Base-by-base conservation (phyloP, 345 rosid genomes). In the Microcos paniculata region DNA sequence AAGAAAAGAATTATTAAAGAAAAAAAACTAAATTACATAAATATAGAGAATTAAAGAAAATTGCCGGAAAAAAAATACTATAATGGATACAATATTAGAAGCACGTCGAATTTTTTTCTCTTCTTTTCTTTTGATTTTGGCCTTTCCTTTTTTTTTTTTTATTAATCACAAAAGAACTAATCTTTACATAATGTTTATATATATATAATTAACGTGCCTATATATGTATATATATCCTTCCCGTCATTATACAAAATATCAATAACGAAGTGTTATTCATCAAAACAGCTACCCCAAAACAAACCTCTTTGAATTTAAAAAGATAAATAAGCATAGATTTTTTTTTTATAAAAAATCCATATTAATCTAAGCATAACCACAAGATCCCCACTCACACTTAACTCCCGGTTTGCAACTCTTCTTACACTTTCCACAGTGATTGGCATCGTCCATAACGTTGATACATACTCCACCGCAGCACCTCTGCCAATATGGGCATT, bases 361-460 rank as follows among this genome's bases (percentile, higher is more conserved):
- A 8, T 16, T 51, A 1, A 16, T 18, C 53, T 76, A 93, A 81
- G 91, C 91, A 77, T 93, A 88, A 53, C 93, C 98, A 66, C 96
- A 90, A 19, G 52, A 70, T 38, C 94, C 96, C 73, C 61, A 84
- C 62, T 82, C 86, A 61, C 96, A 93, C 68, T 67, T 71, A 18
- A 78, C 63, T 68, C 93, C 90, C 0, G 40, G 28, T 15, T 79
- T 68, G 71, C 98, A 90, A 62, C 76, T 74, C 21, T 62, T 80
- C 62, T 71, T 77, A 84, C 96, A 90, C 80, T 88, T 81, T 35
- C 96, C 96, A 75, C 96, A 93, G 48, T 87, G 81, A 31, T 75
- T 71, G 0, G 57, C 74, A 76, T 86, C 77, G 76, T 66, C 35
- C 7, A 62, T 75, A 38, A 81, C 83, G 70, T 58, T 48, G 1